A percentile compares a stretch with the other conserved stretches of the same genome.
These are phyloP conservation scores for Ustilago vetiveriae DNA, from an alignment of 1,284 basidiomycete species.

Conservation along the genomic window DNA sequence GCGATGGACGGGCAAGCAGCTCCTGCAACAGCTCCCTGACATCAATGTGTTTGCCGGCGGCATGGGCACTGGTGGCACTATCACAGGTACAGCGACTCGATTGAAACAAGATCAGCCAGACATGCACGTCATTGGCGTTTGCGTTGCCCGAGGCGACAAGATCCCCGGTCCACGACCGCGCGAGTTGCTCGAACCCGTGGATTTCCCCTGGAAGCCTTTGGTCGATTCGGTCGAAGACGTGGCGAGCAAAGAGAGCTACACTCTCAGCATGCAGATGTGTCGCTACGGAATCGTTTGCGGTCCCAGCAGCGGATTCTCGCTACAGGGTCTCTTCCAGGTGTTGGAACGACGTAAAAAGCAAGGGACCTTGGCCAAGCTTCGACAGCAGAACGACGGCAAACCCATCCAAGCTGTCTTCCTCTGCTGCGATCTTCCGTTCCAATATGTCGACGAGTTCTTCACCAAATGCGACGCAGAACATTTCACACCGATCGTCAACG, in stretches of 20 bases:
- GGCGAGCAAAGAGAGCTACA: conserved; percentile 15
- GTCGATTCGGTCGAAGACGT: conserved; percentile 43
- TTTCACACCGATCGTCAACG: conserved; percentile 36
- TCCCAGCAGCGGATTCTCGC: conserved; percentile 36
- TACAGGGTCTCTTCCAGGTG: conserved; percentile 39
- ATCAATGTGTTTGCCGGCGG: conserved; percentile 43
- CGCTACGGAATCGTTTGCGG: conserved; percentile 41
- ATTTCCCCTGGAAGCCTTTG: conserved; percentile 40
- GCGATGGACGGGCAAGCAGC: conserved; percentile 48
- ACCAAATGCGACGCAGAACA: conserved; percentile 13
- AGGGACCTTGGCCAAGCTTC: conserved; percentile 21
- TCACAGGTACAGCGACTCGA: conserved; percentile 38
- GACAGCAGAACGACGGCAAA: conserved; percentile 27
- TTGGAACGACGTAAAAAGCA: conserved; percentile 27
- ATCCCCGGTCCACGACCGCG: conserved; percentile 45
- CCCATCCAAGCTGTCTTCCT: conserved; percentile 41
- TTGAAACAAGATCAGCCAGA: conserved; percentile 15
- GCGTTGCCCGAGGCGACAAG: conserved; percentile 35
- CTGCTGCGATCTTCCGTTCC: conserved; percentile 50
- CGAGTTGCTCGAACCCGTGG: conserved; percentile 37
- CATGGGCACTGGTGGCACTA: conserved; percentile 49
- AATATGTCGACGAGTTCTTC: conserved; percentile 50
- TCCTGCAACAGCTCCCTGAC: conserved; percentile 43
- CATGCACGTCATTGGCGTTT: conserved; percentile 37
- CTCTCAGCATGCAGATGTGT: conserved; percentile 39